Percentiles rank a stretch among this genome's conserved stretches.
These are phyloP conservation scores for Amyloporia xantha DNA, from an alignment of 768 basidiomycete genomes.

Conservation along the genomic window DNA sequence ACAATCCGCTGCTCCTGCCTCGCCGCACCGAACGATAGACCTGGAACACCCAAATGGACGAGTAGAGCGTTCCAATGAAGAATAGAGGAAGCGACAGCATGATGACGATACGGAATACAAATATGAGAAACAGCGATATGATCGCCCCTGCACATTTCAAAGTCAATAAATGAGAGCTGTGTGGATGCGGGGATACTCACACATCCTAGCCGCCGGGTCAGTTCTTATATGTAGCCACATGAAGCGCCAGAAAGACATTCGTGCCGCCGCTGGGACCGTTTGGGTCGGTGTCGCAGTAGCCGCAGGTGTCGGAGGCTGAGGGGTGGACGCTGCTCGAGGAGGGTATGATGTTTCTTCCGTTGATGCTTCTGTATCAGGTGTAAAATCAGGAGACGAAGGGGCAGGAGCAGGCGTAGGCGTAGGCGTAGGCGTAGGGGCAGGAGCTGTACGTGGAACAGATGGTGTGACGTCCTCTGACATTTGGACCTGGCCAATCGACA, in stretches of 20 bases:
- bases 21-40: constrained; percentile 70
- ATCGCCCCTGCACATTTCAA: constrained; percentile 49
- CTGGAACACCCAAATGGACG: constrained; percentile 80
- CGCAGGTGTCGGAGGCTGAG: too few species aligned
- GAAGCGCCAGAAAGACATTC: constrained; percentile 37
- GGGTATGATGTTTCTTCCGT: too few species aligned
- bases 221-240: constrained; percentile 53
- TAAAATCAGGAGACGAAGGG: too few species aligned
- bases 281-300: constrained; percentile 56
- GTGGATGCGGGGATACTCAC: constrained; percentile 35
- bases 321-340: too few species aligned
- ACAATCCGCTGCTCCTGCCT: constrained; percentile 63
- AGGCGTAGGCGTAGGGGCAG: too few species aligned
- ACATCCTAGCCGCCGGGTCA: constrained; percentile 67
- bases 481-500: too few species aligned
- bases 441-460: too few species aligned
- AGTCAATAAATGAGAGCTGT: neutral
- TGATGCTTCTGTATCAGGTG: too few species aligned
- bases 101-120: constrained; percentile 70
- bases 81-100: constrained; percentile 59
- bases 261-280: too few species aligned
- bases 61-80: constrained; percentile 65
- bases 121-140: constrained; percentile 59
- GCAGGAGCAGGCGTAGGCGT: too few species aligned
- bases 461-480: too few species aligned